These are phyloP conservation scores for Cucurbita argyrosperma DNA, from an alignment of 306 rosid genomes.

Conservation along the genomic window DNA sequence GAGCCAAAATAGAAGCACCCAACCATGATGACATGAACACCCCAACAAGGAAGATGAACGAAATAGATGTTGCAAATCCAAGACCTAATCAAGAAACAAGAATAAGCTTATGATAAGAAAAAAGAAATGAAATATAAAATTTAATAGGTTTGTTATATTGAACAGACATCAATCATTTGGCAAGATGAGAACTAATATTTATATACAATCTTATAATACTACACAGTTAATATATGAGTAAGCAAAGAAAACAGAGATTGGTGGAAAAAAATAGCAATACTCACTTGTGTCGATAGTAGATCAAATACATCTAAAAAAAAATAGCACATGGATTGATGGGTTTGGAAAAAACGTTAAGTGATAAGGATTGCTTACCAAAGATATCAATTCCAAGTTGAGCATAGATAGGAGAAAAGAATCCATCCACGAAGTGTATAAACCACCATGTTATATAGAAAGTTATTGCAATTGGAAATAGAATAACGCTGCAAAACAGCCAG, in stretches of 20 bases:
- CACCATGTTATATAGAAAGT: slow-evolving; percentile 91
- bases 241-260: background rate
- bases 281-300: background rate
- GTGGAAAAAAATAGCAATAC: background rate
- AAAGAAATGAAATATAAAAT: background rate
- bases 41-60: slow-evolving; percentile 80
- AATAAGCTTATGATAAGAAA: background rate
- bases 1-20: slow-evolving; percentile 84
- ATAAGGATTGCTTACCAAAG: slow-evolving; percentile 43
- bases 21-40: slow-evolving; percentile 95
- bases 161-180: background rate
- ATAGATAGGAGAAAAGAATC: slow-evolving; percentile 83
- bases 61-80: slow-evolving; percentile 77
- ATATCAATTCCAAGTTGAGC: slow-evolving; percentile 76
- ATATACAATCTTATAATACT: background rate
- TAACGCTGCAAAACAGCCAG: slow-evolving; percentile 58
- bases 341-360: background rate
- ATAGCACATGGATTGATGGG: background rate
- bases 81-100: slow-evolving; percentile 39
- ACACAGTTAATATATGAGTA: background rate
- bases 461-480: slow-evolving; percentile 74
- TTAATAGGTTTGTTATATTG: background rate
- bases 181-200: background rate
- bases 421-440: slow-evolving; percentile 90
- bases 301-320: background rate